These are phyloP conservation scores for Leptographium lundbergii DNA, from an alignment of 2,329 filamentous ascomycete species.

Conservation along the genomic window DNA sequence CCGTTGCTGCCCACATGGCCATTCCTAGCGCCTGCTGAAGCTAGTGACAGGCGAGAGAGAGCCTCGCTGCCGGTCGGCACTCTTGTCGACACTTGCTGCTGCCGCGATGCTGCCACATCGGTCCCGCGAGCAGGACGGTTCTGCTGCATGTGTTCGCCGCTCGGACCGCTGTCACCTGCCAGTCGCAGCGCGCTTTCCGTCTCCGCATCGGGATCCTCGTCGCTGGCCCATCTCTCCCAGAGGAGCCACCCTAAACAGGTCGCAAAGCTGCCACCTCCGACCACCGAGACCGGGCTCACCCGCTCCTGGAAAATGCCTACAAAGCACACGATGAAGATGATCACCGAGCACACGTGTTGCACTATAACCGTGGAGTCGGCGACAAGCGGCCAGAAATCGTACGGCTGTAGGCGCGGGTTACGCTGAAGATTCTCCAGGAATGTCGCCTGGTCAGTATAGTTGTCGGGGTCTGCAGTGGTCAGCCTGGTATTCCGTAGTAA, in stretches of 20 bases:
- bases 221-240: slow-evolving; percentile 82
- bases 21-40: too few relatives aligned
- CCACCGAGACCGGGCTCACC: slow-evolving; percentile 80
- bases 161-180: neutral
- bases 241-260: slow-evolving; percentile 82
- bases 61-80: neutral
- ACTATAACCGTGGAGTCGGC: slow-evolving; percentile 93
- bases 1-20: neutral
- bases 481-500: slow-evolving; percentile 1
- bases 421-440: slow-evolving; percentile 93
- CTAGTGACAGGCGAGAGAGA: neutral
- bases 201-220: slow-evolving; percentile 25
- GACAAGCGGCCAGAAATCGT: slow-evolving; percentile 96
- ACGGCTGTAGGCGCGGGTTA: slow-evolving; percentile 84
- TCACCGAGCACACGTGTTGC: slow-evolving; percentile 89
- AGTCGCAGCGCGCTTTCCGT: neutral
- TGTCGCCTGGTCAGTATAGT: slow-evolving; percentile 93
- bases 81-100: neutral
- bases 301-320: slow-evolving; percentile 77
- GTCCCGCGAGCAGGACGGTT: neutral
- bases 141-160: neutral
- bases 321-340: slow-evolving; percentile 90
- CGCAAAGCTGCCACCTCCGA: slow-evolving; percentile 68
- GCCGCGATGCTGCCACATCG: neutral
- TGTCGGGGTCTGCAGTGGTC: slow-evolving; percentile 65